Conservation (phyloP, 768 basidiomycete species). For the Pleurotus citrinopileatus region DNA sequence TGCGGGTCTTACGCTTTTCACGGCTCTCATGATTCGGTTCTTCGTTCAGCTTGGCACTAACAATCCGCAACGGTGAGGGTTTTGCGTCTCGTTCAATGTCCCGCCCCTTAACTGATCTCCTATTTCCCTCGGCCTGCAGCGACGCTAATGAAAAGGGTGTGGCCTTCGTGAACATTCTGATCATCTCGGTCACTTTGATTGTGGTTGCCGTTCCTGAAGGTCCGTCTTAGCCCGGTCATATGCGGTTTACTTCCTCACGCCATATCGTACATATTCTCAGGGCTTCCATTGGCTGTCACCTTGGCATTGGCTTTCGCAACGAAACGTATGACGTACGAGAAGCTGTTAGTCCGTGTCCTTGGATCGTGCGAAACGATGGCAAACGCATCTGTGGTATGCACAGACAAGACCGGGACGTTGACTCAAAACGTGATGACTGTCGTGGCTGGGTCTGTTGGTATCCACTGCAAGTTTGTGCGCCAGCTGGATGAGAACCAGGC, state of each 20-base stretch:
- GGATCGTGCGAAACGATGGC: slow-evolving; percentile 99
- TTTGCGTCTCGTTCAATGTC: no score
- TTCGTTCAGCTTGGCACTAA: slow-evolving; percentile 79
- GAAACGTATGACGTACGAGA: slow-evolving; percentile 96
- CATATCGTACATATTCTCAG: slow-evolving; percentile 31
- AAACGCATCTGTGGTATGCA: slow-evolving; percentile 93
- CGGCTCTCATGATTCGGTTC: slow-evolving; percentile 88
- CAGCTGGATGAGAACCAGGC: slow-evolving; percentile 37
- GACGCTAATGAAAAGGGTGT: slow-evolving; percentile 83
- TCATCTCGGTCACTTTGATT: slow-evolving; percentile 86
- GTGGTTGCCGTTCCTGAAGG: slow-evolving; percentile 50
- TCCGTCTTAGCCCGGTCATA: slow-evolving; percentile 13
- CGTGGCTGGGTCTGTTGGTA: slow-evolving; percentile 92
- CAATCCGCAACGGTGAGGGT: slow-evolving; percentile 52
- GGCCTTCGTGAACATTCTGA: slow-evolving; percentile 87
- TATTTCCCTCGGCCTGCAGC: slow-evolving; percentile 27
- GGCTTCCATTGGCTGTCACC: slow-evolving; percentile 80
- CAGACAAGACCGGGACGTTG: slow-evolving; percentile 95
- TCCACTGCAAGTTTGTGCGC: slow-evolving; percentile 92
- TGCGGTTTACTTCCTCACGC: slow-evolving; percentile 1
- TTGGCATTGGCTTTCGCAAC: slow-evolving; percentile 97
- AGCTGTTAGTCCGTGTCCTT: slow-evolving; percentile 91
- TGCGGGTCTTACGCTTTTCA: slow-evolving; percentile 81
- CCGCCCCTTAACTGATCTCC: background rate
- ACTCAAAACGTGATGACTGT: slow-evolving; percentile 96